These are phyloP conservation scores for Tolypocladium tropicale DNA, from an alignment of 2,329 filamentous ascomycete species.

Conservation along the genomic window DNA sequence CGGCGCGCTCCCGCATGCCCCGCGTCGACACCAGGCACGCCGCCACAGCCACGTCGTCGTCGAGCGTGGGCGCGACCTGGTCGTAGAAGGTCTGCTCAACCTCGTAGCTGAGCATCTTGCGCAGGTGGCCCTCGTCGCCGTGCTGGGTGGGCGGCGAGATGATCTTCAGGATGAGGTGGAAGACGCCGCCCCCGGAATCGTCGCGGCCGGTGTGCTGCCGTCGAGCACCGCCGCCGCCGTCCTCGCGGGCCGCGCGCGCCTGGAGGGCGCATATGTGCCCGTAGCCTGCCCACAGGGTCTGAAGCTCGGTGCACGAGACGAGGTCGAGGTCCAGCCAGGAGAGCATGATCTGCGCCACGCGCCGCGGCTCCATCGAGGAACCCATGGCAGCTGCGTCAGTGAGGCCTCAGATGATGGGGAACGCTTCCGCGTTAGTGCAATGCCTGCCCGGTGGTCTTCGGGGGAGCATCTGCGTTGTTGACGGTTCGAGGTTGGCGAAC, in stretches of 20 bases:
- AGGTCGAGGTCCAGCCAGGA: conserved; percentile 28
- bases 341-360: conserved; percentile 28
- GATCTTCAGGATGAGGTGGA: conserved; percentile 46
- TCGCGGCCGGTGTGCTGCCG: not conserved
- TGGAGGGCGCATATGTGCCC: conserved; percentile 45
- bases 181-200: conserved; percentile 9
- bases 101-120: conserved; percentile 57
- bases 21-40: conserved; percentile 36
- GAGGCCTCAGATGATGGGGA: not conserved
- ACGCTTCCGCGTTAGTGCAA: no score
- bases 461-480: not conserved
- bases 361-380: conserved; percentile 10
- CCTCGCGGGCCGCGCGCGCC: conserved; percentile 22
- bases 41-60: conserved; percentile 34
- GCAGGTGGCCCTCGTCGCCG: conserved; percentile 48
- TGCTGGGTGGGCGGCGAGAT: conserved; percentile 33
- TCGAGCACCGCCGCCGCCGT: not conserved
- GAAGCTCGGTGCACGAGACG: conserved; percentile 25
- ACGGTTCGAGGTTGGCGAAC: not conserved
- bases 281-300: conserved; percentile 41
- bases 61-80: conserved; percentile 39
- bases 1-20: conserved; percentile 10
- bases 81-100: conserved; percentile 58
- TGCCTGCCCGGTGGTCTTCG: not conserved
- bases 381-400: not conserved